phyloP scores from a whole-genome alignment of 768 basidiomycete species.

The Chalciporus pseudorubinellus region DNA sequence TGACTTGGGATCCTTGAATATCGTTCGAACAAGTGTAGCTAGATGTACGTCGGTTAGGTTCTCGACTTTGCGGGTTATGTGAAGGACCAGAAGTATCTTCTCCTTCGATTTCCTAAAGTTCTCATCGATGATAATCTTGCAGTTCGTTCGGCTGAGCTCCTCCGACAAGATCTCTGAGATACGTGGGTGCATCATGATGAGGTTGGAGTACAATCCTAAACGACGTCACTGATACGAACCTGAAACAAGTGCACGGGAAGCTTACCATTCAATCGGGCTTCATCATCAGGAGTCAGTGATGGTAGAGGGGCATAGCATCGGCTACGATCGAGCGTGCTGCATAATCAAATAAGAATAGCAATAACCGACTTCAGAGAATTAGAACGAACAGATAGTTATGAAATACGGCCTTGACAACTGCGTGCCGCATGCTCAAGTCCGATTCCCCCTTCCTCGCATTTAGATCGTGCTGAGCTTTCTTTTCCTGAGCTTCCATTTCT shows the following conservation, averaged over 20 bases:
- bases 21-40: slow-evolving; percentile 9
- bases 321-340: slow-evolving; percentile 22
- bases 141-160: slow-evolving; percentile 15
- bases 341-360: neutral
- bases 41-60: slow-evolving; percentile 15
- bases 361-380: neutral
- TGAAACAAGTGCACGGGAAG: neutral
- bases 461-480: slow-evolving; percentile 12
- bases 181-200: slow-evolving; percentile 16
- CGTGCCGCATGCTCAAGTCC: slow-evolving; percentile 21
- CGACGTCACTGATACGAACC: neutral
- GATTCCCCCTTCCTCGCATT: slow-evolving; percentile 10
- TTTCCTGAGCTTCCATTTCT: slow-evolving; percentile 5
- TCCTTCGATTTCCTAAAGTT: slow-evolving; percentile 24
- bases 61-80: slow-evolving; percentile 15
- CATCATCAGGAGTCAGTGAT: slow-evolving; percentile 15
- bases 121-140: slow-evolving; percentile 15
- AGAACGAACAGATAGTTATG: slow-evolving; percentile 21
- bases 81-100: slow-evolving; percentile 17
- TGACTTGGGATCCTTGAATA: slow-evolving; percentile 14
- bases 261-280: slow-evolving; percentile 13
- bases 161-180: slow-evolving; percentile 20
- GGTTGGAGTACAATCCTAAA: slow-evolving; percentile 17
- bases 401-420: slow-evolving; percentile 28
- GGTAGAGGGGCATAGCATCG: slow-evolving; percentile 13